These are phyloP conservation scores for Magnusiomyces fungicola DNA, from an alignment of 1,139 yeast genomes.

Conservation along the genomic window DNA sequence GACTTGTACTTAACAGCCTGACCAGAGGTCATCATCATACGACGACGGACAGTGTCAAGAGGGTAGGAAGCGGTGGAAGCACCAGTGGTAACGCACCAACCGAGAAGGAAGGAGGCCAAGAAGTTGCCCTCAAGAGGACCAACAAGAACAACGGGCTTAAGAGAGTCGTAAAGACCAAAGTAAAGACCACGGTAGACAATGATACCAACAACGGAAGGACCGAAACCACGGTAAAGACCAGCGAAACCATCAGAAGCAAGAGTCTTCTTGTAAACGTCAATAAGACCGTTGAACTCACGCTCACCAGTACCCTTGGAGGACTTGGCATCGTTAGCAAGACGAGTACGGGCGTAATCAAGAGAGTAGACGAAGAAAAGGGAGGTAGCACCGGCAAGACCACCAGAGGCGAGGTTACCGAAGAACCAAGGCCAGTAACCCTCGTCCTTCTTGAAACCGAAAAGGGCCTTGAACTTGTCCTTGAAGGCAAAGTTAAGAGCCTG, in stretches of 20 bases:
- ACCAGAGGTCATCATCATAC: conserved; percentile 86
- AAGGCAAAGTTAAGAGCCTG: conserved; percentile 81
- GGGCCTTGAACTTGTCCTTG: conserved; percentile 74
- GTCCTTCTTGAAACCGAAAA: conserved; percentile 68
- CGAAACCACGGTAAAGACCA: conserved; percentile 81
- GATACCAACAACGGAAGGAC: conserved; percentile 75
- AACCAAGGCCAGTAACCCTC: conserved; percentile 64
- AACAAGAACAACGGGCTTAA: conserved; percentile 66
- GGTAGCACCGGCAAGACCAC: conserved; percentile 80
- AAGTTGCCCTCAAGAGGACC: conserved; percentile 67
- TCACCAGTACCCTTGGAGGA: conserved; percentile 54
- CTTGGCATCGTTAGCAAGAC: conserved; percentile 79
- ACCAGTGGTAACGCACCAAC: conserved; percentile 75
- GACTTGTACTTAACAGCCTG: conserved; percentile 71
- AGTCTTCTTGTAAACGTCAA: conserved; percentile 74
- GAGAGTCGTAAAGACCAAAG: conserved; percentile 75
- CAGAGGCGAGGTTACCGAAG: conserved; percentile 75
- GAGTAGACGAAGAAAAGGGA: conserved; percentile 71
- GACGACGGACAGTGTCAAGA: conserved; percentile 76
- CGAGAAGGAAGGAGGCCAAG: conserved; percentile 68
- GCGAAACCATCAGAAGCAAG: conserved; percentile 69
- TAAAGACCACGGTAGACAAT: conserved; percentile 78
- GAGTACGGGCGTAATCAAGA: conserved; percentile 76
- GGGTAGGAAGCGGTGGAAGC: conserved; percentile 79
- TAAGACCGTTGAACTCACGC: conserved; percentile 71